phyloP scores from a whole-genome alignment of 2,329 filamentous ascomycete genomes.

The Aspergillus awamori region DNA sequence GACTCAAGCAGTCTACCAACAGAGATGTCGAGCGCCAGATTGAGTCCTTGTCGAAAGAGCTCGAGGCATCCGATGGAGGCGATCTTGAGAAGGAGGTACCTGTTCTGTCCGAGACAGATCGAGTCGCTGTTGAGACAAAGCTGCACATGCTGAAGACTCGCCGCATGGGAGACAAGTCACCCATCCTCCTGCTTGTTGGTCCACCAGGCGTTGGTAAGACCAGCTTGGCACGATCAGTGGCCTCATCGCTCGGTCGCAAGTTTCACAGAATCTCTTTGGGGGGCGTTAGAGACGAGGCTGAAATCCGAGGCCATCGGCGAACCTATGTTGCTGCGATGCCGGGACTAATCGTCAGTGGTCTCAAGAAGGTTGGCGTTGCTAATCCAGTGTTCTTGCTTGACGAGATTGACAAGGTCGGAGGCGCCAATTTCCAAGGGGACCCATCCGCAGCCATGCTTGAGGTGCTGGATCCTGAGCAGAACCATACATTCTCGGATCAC shows the following conservation, averaged over 20 bases:
- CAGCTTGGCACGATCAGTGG: slow-evolving; percentile 88
- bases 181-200: slow-evolving; percentile 88
- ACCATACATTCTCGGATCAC: slow-evolving; percentile 91
- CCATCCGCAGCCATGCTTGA: slow-evolving; percentile 97
- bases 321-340: slow-evolving; percentile 99
- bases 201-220: slow-evolving; percentile 97
- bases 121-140: slow-evolving; percentile 59
- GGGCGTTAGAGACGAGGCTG: slow-evolving; percentile 92
- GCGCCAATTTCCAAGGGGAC: slow-evolving; percentile 89
- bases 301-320: slow-evolving; percentile 90
- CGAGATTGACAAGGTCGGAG: slow-evolving; percentile 96
- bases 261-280: slow-evolving; percentile 97
- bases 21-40: slow-evolving; percentile 80
- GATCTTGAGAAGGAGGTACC: slow-evolving; percentile 62
- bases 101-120: slow-evolving; percentile 49
- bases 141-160: slow-evolving; percentile 76
- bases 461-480: slow-evolving; percentile 96
- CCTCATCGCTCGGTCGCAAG: slow-evolving; percentile 86
- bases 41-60: slow-evolving; percentile 52
- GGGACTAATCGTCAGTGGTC: slow-evolving; percentile 85
- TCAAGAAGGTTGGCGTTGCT: slow-evolving; percentile 92
- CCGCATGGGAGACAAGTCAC: slow-evolving; percentile 90
- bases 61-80: slow-evolving; percentile 38
- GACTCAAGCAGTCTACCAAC: slow-evolving; percentile 90
- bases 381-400: slow-evolving; percentile 96